Conservation (phyloP, 192 early-diverging fungal species). For the Hyaloraphidium curvatum region DNA sequence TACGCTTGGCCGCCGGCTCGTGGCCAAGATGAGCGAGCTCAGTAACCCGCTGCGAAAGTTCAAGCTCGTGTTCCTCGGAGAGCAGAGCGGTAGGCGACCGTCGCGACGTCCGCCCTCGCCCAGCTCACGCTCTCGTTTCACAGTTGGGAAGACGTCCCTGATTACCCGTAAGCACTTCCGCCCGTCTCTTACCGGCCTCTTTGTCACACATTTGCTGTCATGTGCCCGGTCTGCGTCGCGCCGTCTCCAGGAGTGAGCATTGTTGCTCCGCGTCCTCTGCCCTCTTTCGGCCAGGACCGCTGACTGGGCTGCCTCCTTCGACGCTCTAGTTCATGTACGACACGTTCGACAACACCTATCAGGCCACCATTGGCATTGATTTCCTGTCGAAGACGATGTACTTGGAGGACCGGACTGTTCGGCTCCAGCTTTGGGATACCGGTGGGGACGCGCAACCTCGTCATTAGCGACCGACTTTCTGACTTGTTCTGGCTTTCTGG, state of each 20-base stretch:
- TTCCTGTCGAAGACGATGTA: slow-evolving; percentile 99
- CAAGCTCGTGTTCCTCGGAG: slow-evolving; percentile 98
- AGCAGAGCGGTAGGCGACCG: slow-evolving; percentile 74
- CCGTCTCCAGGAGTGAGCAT: no score
- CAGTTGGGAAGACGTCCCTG: slow-evolving; percentile 95
- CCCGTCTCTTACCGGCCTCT: no score
- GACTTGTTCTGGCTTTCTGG: neutral
- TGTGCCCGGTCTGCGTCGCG: no score
- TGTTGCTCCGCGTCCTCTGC: no score
- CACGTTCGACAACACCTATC: slow-evolving; percentile 98
- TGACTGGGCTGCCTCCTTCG: no score
- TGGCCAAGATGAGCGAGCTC: no score
- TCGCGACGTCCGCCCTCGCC: neutral
- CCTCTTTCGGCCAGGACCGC: no score
- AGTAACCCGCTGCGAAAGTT: no score
- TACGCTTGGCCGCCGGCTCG: no score
- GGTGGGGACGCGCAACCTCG: slow-evolving; percentile 94
- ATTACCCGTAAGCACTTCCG: no score
- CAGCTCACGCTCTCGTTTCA: neutral
- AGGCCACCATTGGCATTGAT: slow-evolving; percentile 98
- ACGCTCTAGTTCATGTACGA: slow-evolving; percentile 99
- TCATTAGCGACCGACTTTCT: slow-evolving; percentile 11
- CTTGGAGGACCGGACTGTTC: slow-evolving; percentile 89
- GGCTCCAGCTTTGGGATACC: slow-evolving; percentile 97
- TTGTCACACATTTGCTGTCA: no score